Conservation (phyloP, 129 eudicot species). For the Lactuca sativa region DNA sequence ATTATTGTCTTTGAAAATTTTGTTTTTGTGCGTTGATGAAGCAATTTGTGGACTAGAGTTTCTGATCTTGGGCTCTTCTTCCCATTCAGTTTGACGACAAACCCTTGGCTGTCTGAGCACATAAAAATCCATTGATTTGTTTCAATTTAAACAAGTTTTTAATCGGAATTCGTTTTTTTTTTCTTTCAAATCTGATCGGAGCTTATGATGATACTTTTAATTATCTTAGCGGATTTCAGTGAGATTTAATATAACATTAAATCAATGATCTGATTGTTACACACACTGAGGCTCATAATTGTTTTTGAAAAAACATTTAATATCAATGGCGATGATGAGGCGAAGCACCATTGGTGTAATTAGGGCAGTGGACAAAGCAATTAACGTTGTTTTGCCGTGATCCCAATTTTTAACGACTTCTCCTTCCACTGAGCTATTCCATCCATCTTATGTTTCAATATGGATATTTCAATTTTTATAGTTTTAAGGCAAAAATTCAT, state of each 20-base stretch:
- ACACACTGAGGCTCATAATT: slow-evolving; percentile 64
- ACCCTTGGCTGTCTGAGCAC: slow-evolving; percentile 94
- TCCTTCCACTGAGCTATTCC: slow-evolving; percentile 71
- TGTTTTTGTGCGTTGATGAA: slow-evolving; percentile 44
- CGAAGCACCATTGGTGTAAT: slow-evolving; percentile 31
- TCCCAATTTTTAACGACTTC: slow-evolving; percentile 63
- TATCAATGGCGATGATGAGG: slow-evolving; percentile 42
- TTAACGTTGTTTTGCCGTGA: slow-evolving; percentile 49
- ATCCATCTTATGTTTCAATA: background rate
- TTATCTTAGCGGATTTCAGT: slow-evolving; percentile 86
- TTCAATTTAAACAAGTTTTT: too few relatives aligned
- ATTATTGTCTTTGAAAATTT: too few relatives aligned
- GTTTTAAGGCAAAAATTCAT: too few relatives aligned
- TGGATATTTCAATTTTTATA: too few relatives aligned
- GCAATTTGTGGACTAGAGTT: slow-evolving; percentile 76
- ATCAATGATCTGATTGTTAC: slow-evolving; percentile 82
- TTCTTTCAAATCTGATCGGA: background rate
- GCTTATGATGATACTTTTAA: slow-evolving; percentile 57
- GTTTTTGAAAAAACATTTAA: too few relatives aligned
- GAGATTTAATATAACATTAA: slow-evolving; percentile 22
- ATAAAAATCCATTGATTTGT: background rate
- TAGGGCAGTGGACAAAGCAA: slow-evolving; percentile 57
- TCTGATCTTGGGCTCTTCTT: slow-evolving; percentile 56
- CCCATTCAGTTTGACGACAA: slow-evolving; percentile 58
- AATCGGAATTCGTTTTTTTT: too few relatives aligned